Evolutionary conservation across 345 rosid species (phyloP), one percentile per base, ranked within the genome.

Genomic region (Sapria himalayana): DNA sequence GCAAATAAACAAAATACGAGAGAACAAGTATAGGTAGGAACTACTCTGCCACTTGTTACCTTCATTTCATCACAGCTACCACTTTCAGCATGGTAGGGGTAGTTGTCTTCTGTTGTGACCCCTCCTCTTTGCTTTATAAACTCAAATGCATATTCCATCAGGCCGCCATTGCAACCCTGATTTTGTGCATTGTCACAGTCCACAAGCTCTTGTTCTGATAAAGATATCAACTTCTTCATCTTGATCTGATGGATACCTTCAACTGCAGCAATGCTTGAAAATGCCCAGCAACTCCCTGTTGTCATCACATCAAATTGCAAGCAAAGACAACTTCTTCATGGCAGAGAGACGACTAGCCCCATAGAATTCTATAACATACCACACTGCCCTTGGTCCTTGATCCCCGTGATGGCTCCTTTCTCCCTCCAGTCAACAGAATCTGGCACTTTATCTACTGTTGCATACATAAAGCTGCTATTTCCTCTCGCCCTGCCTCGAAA

Each of bases 221-320:
- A 25, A 0, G 51, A 39, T 2, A 59, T 15, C 4, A 71, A 50
- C 7, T 39, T 17, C 0, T 69, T 72, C 1, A 58, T 60, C 25
- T 19, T 52, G 4, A 76, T 64, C 55, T 60, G 37, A 25, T 50
- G 54, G 2, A 72, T 51, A 2, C 92, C 85, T 42, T 79, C 85
- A 0, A 79, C 78, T 4, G 78, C 85, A 18, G 55, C 85, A 16
- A 75, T 55, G 1, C 78, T 70, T 19, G 92, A 75, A 60, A 79
- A 79, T 4, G 92, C 85, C 81, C 85, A 79, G 43, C 92, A 79
- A 50, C 92, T 79, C 16, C 92, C 92, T 79, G 48, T 43, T n/a
- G n/a, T n/a, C n/a, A n/a, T n/a, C n/a, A 45, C 17, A 42, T 48
- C 32, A 24, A 19, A 17, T 2, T 15, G 18, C 29, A 45, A 37